These are phyloP conservation scores for Citrus unshiu DNA, from an alignment of 345 rosid species.

Conservation along the genomic window DNA sequence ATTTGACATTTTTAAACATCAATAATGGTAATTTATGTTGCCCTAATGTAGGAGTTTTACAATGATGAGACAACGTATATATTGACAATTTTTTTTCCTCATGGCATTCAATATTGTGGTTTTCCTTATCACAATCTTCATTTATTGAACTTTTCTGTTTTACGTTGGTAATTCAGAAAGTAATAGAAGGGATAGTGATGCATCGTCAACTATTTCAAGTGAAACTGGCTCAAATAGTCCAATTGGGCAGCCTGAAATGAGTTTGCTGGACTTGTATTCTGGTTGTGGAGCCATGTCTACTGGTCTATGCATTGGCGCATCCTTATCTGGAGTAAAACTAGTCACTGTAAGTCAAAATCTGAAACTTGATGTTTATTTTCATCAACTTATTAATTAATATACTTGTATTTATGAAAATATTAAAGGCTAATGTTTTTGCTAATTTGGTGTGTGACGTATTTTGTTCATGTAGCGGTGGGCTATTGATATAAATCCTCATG, in stretches of 20 bases:
- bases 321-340: conserved; percentile 33
- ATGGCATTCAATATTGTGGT: neutral
- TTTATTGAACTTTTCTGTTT: neutral
- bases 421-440: neutral
- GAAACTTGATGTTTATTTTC: neutral
- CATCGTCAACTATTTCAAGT: conserved; percentile 35
- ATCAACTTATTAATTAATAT: neutral
- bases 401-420: neutral
- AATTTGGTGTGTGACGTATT: neutral
- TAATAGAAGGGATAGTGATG: conserved; percentile 14
- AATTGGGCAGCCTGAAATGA: conserved; percentile 5
- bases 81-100: neutral
- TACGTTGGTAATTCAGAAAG: conserved; percentile 14
- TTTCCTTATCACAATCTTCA: neutral
- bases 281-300: conserved; percentile 57
- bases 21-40: conserved; percentile 8
- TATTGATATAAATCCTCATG: conserved; percentile 32
- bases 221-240: conserved; percentile 26
- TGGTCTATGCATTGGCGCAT: conserved; percentile 39
- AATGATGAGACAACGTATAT: neutral
- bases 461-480: conserved; percentile 35
- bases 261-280: conserved; percentile 36
- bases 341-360: conserved; percentile 21
- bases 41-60: neutral
- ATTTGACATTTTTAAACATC: conserved; percentile 28